phyloP scores from a whole-genome alignment of 306 rosid species.

The Begonia fuchsioides region DNA sequence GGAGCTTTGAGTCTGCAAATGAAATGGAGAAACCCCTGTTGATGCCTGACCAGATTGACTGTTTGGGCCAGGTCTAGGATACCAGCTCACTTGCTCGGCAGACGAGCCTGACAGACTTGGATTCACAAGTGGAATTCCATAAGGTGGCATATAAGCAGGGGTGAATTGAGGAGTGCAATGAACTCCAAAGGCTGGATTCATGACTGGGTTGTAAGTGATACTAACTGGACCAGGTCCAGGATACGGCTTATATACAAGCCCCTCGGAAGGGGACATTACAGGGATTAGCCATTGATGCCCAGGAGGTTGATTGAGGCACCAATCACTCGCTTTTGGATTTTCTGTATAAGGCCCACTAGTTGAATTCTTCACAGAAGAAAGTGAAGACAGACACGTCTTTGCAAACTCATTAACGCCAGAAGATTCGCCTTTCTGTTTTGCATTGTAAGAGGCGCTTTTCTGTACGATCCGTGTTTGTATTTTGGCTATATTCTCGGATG shows the following conservation, averaged over 20 bases:
- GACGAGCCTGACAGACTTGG: constrained; percentile 40
- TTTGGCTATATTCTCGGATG: constrained; percentile 7
- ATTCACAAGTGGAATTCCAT: constrained; percentile 46
- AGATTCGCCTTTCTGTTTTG: constrained; percentile 48
- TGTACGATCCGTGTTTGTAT: constrained; percentile 23
- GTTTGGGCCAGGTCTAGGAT: constrained; percentile 21
- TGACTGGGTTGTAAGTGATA: constrained; percentile 31
- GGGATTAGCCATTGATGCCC: constrained; percentile 86
- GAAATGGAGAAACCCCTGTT: neutral
- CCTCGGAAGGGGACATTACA: constrained; percentile 82
- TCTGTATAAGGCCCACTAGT: constrained; percentile 32
- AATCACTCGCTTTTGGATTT: constrained; percentile 39
- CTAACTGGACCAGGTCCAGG: constrained; percentile 65
- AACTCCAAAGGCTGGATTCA: constrained; percentile 47
- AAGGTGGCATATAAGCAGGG: constrained; percentile 49
- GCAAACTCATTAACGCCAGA: constrained; percentile 86
- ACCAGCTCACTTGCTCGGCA: constrained; percentile 39
- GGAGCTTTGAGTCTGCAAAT: constrained; percentile 24
- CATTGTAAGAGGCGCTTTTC: constrained; percentile 37
- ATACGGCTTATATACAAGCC: constrained; percentile 89
- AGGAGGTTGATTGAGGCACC: constrained; percentile 60
- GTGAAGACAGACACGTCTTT: constrained; percentile 30
- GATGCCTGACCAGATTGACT: neutral
- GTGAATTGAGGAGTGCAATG: constrained; percentile 27
- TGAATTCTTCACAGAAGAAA: constrained; percentile 28